A percentile compares a stretch with the other conserved stretches of the same genome.
phyloP scores from a whole-genome alignment of 2,329 filamentous ascomycete genomes.

The Colletotrichum sp. region DNA sequence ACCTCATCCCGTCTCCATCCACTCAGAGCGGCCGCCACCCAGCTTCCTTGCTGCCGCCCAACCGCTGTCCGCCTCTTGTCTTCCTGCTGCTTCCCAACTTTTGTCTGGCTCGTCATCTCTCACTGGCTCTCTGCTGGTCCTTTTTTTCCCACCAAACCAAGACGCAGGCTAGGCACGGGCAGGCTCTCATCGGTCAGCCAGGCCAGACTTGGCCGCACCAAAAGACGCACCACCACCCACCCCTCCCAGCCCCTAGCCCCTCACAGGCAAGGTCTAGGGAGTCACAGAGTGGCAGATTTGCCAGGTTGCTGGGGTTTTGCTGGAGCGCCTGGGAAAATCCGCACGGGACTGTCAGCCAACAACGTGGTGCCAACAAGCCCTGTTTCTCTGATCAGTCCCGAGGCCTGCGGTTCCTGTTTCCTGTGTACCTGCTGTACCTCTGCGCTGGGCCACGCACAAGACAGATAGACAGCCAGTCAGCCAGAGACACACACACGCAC shows the following conservation, averaged over 20 bases:
- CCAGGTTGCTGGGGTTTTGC: conserved; percentile 14
- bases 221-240: conserved; percentile 2
- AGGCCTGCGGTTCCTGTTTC: neutral
- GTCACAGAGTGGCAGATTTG: conserved; percentile 2
- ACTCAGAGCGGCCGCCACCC: conserved; percentile 18
- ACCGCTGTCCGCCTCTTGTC: conserved; percentile 8
- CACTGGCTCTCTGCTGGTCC: neutral
- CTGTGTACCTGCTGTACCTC: neutral
- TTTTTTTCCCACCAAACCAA: neutral
- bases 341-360: conserved; percentile 30
- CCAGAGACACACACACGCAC: neutral
- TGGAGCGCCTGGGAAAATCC: conserved; percentile 16
- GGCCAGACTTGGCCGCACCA: neutral
- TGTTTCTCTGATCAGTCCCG: conserved; percentile 1
- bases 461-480: neutral
- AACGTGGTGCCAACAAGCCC: conserved; percentile 28
- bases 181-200: conserved; percentile 5
- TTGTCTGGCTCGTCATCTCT: neutral
- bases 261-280: neutral
- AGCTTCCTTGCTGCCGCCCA: conserved; percentile 16
- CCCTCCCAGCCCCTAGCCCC: neutral
- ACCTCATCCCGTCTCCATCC: conserved; percentile 16
- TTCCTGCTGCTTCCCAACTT: neutral
- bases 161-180: neutral
- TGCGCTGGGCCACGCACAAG: conserved; percentile 25